phyloP scores from a whole-genome alignment of 2,329 filamentous ascomycete genomes.

The Dactylonectria estremocensis region DNA sequence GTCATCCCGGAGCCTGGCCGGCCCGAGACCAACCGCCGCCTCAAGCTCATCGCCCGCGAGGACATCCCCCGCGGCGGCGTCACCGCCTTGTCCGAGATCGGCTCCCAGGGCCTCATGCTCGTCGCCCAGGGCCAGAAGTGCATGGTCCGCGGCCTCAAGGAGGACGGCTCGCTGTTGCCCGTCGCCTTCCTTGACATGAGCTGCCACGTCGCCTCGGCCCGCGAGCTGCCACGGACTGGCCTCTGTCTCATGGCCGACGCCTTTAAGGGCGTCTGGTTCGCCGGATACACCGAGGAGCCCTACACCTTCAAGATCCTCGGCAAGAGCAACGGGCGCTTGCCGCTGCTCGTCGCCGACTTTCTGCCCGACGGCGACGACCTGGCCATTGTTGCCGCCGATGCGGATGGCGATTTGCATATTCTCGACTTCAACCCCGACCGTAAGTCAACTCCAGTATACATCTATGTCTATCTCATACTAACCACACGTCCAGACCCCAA shows the following conservation, averaged over 20 bases:
- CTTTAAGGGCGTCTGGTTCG: constrained; percentile 95
- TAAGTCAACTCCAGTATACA: constrained; percentile 59
- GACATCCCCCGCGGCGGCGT: constrained; percentile 94
- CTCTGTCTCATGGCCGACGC: constrained; percentile 91
- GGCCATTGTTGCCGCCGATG: constrained; percentile 86
- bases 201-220: constrained; percentile 90
- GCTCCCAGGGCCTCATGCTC: constrained; percentile 89
- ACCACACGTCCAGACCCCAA: constrained; percentile 79
- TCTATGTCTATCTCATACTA: constrained; percentile 30
- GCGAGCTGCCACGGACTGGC: constrained; percentile 86
- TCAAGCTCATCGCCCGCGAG: constrained; percentile 91
- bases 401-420: constrained; percentile 88
- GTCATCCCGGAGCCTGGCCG: constrained; percentile 91
- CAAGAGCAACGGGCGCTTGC: constrained; percentile 84
- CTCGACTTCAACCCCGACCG: constrained; percentile 96
- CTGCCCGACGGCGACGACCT: constrained; percentile 88
- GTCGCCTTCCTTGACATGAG: constrained; percentile 99
- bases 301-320: constrained; percentile 96
- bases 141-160: constrained; percentile 95
- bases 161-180: constrained; percentile 91
- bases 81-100: constrained; percentile 87
- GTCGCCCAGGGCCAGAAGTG: constrained; percentile 96
- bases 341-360: constrained; percentile 88
- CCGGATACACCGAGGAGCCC: constrained; percentile 95
- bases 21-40: constrained; percentile 86